phyloP scores from a whole-genome alignment of 768 basidiomycete species.

The Trametes sanguinea region DNA sequence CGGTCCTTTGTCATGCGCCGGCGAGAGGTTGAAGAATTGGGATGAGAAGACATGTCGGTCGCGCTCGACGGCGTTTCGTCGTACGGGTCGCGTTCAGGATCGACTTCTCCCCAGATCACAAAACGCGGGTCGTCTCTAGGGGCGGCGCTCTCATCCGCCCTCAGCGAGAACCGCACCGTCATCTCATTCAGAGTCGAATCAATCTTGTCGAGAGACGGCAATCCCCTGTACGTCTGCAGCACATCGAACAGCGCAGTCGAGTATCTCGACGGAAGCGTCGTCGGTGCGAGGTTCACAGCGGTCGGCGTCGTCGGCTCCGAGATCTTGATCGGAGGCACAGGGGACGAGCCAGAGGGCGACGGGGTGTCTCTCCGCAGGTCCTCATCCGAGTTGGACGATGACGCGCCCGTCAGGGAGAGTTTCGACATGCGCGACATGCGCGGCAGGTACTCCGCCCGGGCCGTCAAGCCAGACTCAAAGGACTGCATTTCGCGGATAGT shows the following conservation, averaged over 20 bases:
- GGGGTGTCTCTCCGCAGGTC: constrained; percentile 10
- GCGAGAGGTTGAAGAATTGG: constrained; percentile 20
- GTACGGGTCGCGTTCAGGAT: constrained; percentile 29
- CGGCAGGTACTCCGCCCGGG: constrained; percentile 49
- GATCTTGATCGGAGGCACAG: constrained; percentile 17
- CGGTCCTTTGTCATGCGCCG: constrained; percentile 31
- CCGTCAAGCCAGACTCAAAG: constrained; percentile 82
- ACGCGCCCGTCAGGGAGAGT: constrained; percentile 13
- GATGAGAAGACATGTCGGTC: constrained; percentile 20
- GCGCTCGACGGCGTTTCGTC: constrained; percentile 15
- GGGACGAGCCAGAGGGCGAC: constrained; percentile 12
- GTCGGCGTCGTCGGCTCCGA: constrained; percentile 30
- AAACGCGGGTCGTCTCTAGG: constrained; percentile 89
- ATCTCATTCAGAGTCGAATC: constrained; percentile 56
- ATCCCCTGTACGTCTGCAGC: constrained; percentile 75
- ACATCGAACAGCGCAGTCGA: constrained; percentile 80
- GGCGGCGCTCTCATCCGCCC: constrained; percentile 64
- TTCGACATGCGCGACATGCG: constrained; percentile 23
- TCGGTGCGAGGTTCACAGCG: constrained; percentile 44
- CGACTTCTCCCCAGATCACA: constrained; percentile 82
- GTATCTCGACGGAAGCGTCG: constrained; percentile 60
- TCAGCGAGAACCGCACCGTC: constrained; percentile 70
- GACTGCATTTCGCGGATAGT: constrained; percentile 83
- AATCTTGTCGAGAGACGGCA: constrained; percentile 71
- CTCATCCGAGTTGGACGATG: constrained; percentile 17